phyloP scores from a whole-genome alignment of 768 basidiomycete genomes.

The Xerocomus spinulosus region DNA sequence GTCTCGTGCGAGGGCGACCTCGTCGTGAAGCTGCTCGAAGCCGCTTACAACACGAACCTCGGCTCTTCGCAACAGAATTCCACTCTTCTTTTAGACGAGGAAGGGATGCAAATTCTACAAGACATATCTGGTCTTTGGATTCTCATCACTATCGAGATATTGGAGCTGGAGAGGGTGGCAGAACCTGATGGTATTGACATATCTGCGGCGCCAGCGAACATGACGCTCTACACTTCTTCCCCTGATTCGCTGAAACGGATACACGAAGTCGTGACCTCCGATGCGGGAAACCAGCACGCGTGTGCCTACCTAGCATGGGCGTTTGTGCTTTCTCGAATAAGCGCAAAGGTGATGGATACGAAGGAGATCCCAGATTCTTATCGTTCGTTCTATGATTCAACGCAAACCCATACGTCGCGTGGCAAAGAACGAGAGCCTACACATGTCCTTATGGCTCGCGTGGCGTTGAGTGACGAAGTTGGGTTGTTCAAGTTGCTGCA shows the following conservation, averaged over 20 bases:
- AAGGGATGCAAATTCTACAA: slow-evolving; percentile 57
- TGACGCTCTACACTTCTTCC: slow-evolving; percentile 54
- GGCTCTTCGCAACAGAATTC: slow-evolving; percentile 61
- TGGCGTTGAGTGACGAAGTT: slow-evolving; percentile 52
- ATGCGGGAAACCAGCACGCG: slow-evolving; percentile 59
- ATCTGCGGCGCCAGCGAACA: slow-evolving; percentile 44
- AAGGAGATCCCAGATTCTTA: slow-evolving; percentile 54
- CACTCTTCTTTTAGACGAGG: slow-evolving; percentile 68
- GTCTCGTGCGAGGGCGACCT: slow-evolving; percentile 59
- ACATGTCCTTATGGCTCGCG: slow-evolving; percentile 53
- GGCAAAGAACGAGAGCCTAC: slow-evolving; percentile 57
- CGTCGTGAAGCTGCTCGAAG: slow-evolving; percentile 59
- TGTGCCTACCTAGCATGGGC: slow-evolving; percentile 82
- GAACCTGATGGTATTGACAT: slow-evolving; percentile 50
- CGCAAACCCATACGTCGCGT: slow-evolving; percentile 39
- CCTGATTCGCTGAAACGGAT: slow-evolving; percentile 60
- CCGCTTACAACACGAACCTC: slow-evolving; percentile 59
- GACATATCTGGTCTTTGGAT: slow-evolving; percentile 75
- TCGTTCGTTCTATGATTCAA: slow-evolving; percentile 49
- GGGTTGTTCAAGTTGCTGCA: slow-evolving; percentile 57
- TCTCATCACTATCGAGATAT: slow-evolving; percentile 71
- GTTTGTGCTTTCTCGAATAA: slow-evolving; percentile 68
- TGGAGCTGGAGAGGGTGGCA: slow-evolving; percentile 71
- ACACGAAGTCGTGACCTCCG: slow-evolving; percentile 60
- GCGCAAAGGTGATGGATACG: slow-evolving; percentile 40